A percentile compares a stretch with the other conserved stretches of the same genome.
Conservation (phyloP, 495 filamentous ascomycete genomes). For the Oleoguttula mirabilis region DNA sequence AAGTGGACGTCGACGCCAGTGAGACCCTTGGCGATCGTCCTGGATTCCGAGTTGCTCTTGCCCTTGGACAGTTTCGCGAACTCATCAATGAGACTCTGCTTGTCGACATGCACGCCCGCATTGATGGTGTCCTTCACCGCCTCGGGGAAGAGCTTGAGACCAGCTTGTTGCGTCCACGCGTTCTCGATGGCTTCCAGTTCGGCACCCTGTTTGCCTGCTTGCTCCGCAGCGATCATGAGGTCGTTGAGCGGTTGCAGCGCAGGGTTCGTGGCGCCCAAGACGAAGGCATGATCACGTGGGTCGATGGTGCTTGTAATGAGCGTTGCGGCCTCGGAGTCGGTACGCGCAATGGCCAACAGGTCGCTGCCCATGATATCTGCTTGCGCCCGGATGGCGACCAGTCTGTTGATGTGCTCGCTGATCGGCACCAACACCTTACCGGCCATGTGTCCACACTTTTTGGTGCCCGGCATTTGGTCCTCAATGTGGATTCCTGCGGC, state of each 20-base stretch:
- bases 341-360: conserved; percentile 81
- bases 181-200: conserved; percentile 89
- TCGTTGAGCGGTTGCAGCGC: conserved; percentile 74
- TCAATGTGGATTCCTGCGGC: conserved; percentile 98
- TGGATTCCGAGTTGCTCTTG: conserved; percentile 75
- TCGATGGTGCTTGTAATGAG: conserved; percentile 96
- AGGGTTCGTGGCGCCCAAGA: conserved; percentile 80
- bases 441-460: conserved; percentile 99
- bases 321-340: conserved; percentile 94
- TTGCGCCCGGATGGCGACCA: conserved; percentile 93
- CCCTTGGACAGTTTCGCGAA: conserved; percentile 58
- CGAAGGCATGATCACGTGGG: conserved; percentile 85
- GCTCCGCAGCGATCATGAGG: conserved; percentile 79
- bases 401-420: conserved; percentile 94
- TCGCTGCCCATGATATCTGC: conserved; percentile 96
- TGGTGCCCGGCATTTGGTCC: conserved; percentile 94
- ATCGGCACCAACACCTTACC: conserved; percentile 97
- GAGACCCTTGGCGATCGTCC: conserved; percentile 69
- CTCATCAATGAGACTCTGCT: conserved; percentile 49
- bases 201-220: conserved; percentile 64
- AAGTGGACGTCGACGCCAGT: conserved; percentile 76
- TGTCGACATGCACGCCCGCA: conserved; percentile 49
- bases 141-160: conserved; percentile 81
- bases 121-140: conserved; percentile 77
- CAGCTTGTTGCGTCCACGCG: conserved; percentile 68